Evolutionary conservation across 2,329 filamentous ascomycete species (phyloP).

Genomic region (Dactylellina sp.): DNA sequence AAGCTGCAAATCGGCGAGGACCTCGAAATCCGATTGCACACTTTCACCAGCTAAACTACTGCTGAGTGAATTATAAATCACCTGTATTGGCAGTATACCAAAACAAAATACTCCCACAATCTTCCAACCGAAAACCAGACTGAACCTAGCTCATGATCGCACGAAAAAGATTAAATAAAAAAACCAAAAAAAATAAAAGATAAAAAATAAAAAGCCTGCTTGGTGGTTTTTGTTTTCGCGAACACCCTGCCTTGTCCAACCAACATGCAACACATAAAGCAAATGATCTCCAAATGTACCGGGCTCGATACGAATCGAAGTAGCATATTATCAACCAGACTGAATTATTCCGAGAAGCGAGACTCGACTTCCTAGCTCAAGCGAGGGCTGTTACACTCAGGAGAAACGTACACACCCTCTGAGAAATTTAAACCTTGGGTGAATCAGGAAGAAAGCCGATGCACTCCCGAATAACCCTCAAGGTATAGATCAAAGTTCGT

Average conservation of each 20-base stretch:
- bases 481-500: constrained; percentile 23
- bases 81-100: constrained; percentile 26
- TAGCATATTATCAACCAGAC: background rate
- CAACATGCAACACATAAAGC: constrained; percentile 35
- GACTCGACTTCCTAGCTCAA: constrained; percentile 13
- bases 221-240: background rate
- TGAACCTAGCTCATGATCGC: background rate
- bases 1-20: constrained; percentile 23
- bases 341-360: constrained; percentile 55
- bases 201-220: constrained; percentile 10
- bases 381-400: background rate
- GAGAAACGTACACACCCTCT: background rate
- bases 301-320: constrained; percentile 22
- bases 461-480: constrained; percentile 44
- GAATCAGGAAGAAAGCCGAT: constrained; percentile 26
- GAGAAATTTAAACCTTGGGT: background rate
- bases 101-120: background rate
- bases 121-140: background rate
- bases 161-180: background rate
- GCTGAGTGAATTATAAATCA: constrained; percentile 53
- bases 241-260: constrained; percentile 30
- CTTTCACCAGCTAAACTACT: too few species aligned
- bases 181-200: background rate
- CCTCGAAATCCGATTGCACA: constrained; percentile 35
- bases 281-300: constrained; percentile 1